A percentile compares a stretch with the other conserved stretches of the same genome.
Conservation (phyloP, 2,329 filamentous ascomycete species). For the Microcyclospora pomicola region DNA sequence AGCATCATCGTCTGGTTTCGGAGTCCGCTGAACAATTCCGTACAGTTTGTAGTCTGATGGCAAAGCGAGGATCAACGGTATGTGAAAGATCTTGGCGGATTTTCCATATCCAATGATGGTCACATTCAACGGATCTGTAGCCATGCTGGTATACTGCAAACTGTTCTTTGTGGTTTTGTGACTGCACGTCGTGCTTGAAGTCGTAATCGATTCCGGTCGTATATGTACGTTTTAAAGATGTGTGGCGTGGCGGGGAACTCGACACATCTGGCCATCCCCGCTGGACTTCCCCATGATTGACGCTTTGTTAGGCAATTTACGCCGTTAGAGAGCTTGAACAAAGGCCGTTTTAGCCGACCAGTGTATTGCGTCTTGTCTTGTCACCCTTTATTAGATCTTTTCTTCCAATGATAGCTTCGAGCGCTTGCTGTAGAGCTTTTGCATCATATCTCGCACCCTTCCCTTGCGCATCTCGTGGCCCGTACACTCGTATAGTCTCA, state of each 20-base stretch:
- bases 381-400: conserved; percentile 40
- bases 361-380: conserved; percentile 45
- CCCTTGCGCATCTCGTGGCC: conserved; percentile 44
- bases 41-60: conserved; percentile 50
- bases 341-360: conserved; percentile 20
- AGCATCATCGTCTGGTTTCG: conserved; percentile 50
- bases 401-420: conserved; percentile 63
- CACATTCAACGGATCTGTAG: conserved; percentile 34
- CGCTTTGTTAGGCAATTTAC: not conserved
- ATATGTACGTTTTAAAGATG: too few species aligned
- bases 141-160: conserved; percentile 4
- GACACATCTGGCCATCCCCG: too few species aligned
- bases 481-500: conserved; percentile 63
- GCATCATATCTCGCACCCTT: conserved; percentile 58
- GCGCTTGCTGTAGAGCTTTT: conserved; percentile 55
- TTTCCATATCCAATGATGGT: conserved; percentile 48
- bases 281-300: too few species aligned
- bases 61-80: conserved; percentile 57
- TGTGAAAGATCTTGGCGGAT: conserved; percentile 69
- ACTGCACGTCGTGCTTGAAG: too few species aligned
- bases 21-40: conserved; percentile 61
- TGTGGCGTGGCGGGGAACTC: too few species aligned
- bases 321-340: not conserved
- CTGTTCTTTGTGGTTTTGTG: too few species aligned
- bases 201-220: too few species aligned